phyloP scores from a whole-genome alignment of 768 basidiomycete genomes.

The Lactarius sanguifluus region DNA sequence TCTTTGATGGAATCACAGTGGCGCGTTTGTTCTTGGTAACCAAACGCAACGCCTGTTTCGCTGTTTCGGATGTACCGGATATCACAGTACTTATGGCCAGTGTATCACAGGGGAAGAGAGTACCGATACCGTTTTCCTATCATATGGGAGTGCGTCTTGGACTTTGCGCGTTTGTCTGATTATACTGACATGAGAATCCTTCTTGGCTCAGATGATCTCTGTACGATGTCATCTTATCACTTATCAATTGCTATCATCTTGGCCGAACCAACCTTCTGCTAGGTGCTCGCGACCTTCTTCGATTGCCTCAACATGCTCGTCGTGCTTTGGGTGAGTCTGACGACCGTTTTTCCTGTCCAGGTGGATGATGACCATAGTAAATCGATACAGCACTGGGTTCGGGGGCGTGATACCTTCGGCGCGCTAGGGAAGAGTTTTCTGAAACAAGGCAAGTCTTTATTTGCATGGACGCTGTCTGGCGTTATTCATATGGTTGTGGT shows the following conservation, averaged over 20 bases:
- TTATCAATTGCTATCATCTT: background rate
- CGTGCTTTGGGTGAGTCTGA: constrained; percentile 13
- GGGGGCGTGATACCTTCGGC: constrained; percentile 14
- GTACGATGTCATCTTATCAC: background rate
- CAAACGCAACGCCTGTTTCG: constrained; percentile 14
- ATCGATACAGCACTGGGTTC: constrained; percentile 20
- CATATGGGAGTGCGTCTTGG: constrained; percentile 22
- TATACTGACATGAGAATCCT: background rate
- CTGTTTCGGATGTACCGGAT: background rate
- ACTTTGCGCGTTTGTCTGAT: background rate
- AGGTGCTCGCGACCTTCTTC: constrained; percentile 18
- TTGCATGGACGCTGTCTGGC: background rate
- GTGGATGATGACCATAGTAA: background rate
- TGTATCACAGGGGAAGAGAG: background rate
- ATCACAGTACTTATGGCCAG: background rate
- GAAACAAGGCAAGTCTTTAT: constrained; percentile 25
- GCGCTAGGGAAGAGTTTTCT: constrained; percentile 24
- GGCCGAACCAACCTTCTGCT: background rate
- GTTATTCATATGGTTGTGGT: background rate
- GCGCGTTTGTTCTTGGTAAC: background rate
- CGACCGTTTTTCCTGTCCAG: background rate
- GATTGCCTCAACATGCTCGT: constrained; percentile 21
- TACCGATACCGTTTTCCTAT: background rate
- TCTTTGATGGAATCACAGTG: constrained; percentile 12
- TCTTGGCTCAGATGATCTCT: constrained; percentile 10